Evolutionary conservation across 2,329 filamentous ascomycete genomes (phyloP), one percentile per base, ranked within the genome.

Genomic region (Exserohilum rostratum): DNA sequence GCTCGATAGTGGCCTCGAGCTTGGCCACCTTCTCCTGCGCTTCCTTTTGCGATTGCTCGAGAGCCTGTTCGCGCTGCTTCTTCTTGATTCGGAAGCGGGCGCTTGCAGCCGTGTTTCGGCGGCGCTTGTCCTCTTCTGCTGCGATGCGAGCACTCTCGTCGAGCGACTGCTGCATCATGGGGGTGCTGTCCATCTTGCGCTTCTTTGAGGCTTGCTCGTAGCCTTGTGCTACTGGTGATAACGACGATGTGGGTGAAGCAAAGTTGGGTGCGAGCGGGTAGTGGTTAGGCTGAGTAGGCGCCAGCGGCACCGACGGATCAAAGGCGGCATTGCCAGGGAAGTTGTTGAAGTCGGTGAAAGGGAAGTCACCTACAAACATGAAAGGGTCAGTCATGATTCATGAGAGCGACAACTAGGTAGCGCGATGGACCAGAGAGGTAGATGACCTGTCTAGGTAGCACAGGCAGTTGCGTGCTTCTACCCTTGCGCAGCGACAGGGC

Each of bases 51-150:
- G 76, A 76, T 73, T 80, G 79, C 74, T 82, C 80, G 38, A 82
- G 76, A 7, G 76, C 78, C 61, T 80, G 78, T 68, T 82, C 80
- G 40, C 80, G 78, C 67, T 82, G 79, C 78, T 82, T 82, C 79
- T 82, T 82, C 76, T 82, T 82, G 57, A 82, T 76, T 42, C 80
- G 78, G 77, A 82, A 82, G 38, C 80, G 78, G 13, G 80, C 80
- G 51, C 76, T 79, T n/a, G 80, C 80, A 34, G 80, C 80, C 1
- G 80, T 82, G 71, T 82, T 82, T 55, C 80, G 78, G 30, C 80
- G 78, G 44, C 80, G 79, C 71, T 82, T 82, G 73, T 82, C 80
- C 64, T 82, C 80, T 56, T 82, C 80, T 7, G 80, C 80, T 27
- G 79, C 79, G 33, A 77, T 48, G 57, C 80, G 78, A 22, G 78